phyloP scores from a whole-genome alignment of 257 asterid species.

The Lithospermum erythrorhizon region DNA sequence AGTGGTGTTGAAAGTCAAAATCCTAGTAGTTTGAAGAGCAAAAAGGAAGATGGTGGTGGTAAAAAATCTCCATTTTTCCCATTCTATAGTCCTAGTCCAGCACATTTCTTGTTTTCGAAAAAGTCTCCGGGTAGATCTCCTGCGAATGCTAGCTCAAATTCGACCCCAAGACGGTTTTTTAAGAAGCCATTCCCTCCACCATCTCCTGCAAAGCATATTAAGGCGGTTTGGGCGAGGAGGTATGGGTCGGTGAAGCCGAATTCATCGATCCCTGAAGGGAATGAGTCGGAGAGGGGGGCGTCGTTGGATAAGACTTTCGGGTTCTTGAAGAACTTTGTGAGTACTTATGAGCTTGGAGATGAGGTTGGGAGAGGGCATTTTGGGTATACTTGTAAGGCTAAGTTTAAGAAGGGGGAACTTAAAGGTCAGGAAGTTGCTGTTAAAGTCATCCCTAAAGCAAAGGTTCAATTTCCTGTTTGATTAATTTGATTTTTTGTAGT shows the following conservation, averaged over 20 bases:
- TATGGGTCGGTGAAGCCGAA: constrained; percentile 88
- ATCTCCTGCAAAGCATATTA: constrained; percentile 93
- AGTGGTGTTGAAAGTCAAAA: background rate
- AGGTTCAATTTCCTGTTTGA: constrained; percentile 27
- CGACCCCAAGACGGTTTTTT: constrained; percentile 76
- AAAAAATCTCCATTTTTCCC: constrained; percentile 81
- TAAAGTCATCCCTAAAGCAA: constrained; percentile 81
- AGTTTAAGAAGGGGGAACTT: constrained; percentile 75
- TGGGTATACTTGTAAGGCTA: constrained; percentile 87
- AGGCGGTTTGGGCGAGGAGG: constrained; percentile 70
- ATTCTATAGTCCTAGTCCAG: constrained; percentile 94
- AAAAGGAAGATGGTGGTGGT: constrained; percentile 29
- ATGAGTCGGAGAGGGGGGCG: constrained; percentile 34
- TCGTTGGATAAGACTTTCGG: constrained; percentile 79
- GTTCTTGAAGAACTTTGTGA: constrained; percentile 61
- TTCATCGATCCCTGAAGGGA: constrained; percentile 55
- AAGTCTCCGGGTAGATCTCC: constrained; percentile 84
- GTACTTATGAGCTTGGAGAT: constrained; percentile 76
- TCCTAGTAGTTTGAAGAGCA: constrained; percentile 16
- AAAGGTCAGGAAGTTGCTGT: constrained; percentile 85
- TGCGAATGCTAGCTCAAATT: constrained; percentile 21
- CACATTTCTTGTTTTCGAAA: constrained; percentile 65
- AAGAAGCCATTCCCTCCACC: constrained; percentile 88
- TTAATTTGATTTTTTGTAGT: background rate
- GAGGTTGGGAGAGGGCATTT: constrained; percentile 97